A percentile compares a stretch with the other conserved stretches of the same genome.
Evolutionary conservation across 1,139 yeast genomes (phyloP).

Genomic region (Diutina rugosa): DNA sequence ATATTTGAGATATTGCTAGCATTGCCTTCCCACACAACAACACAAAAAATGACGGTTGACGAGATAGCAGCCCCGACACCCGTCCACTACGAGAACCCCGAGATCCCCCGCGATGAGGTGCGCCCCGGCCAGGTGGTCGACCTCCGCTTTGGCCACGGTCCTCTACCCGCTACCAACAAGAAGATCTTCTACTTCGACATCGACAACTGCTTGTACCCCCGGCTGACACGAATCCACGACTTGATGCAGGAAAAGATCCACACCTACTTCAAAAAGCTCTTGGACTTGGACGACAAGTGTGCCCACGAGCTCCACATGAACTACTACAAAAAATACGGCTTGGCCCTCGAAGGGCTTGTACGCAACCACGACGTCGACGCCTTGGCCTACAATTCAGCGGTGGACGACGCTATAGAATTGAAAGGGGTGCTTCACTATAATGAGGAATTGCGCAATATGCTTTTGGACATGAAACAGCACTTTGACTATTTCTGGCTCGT

Average conservation of each 20-base stretch:
- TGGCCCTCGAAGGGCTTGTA: constrained; percentile 87
- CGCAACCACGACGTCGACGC: constrained; percentile 78
- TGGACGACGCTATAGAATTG: constrained; percentile 86
- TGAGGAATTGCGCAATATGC: constrained; percentile 34
- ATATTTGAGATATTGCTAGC: background rate
- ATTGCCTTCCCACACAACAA: background rate
- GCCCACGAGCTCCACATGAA: constrained; percentile 60
- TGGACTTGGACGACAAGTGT: constrained; percentile 56
- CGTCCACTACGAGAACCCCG: background rate
- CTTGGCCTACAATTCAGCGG: constrained; percentile 72
- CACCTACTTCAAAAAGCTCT: constrained; percentile 55
- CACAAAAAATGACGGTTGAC: background rate
- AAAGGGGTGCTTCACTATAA: constrained; percentile 61
- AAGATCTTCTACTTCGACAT: constrained; percentile 77
- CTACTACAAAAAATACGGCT: constrained; percentile 79
- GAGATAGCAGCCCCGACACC: background rate
- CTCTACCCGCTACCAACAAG: constrained; percentile 24
- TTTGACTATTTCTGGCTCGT: constrained; percentile 59
- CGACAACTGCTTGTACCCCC: constrained; percentile 76
- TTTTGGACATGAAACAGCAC: constrained; percentile 23
- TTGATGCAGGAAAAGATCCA: constrained; percentile 82
- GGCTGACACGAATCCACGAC: constrained; percentile 68
- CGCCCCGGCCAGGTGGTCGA: constrained; percentile 22
- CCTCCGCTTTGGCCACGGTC: constrained; percentile 34
- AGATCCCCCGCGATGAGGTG: constrained; percentile 3